Base-by-base conservation (phyloP, 495 filamentous ascomycete species). In the Entonaema liquescens region DNA sequence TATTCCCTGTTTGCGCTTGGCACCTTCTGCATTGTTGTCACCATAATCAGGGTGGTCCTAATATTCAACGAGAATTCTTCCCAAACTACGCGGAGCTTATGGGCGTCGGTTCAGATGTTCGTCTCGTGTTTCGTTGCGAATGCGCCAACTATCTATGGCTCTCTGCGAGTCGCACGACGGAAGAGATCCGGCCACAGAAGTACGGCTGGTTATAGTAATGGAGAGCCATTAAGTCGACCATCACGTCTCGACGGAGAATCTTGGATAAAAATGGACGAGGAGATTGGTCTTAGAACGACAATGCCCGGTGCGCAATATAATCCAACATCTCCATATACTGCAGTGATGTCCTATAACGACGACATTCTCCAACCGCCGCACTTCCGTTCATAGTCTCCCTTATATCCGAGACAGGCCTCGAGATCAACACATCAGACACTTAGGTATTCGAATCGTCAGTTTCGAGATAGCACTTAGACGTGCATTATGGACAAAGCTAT, bases 101-200 rank as follows among this genome's bases (percentile, higher is more conserved):
- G 81, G 81, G 82, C 78, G 13, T 79, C 77, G 2, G 72, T 81
- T 15, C 81, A 84, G 35, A 67, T 79, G 26, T 72, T 84, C n/a
- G 77, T 79, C 17, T 80, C 82, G 19, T 74, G 79, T 28, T 79
- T 83, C 19, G 82, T 84, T 3, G 80, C 82, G 12, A 84, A 83
- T 65, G 75, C 78, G 8, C 81, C 81, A 0, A 79, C 79, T 0
- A 68, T 84, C 5, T 84, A 78, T 58, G 75, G 75, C 6, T 77
- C 73, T n/a, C 53, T 76, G 13, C 73, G 75, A 4, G 75, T 73
- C 33, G 53, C 55, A 38, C 62, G 68, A 25, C 61, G 65, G 21
- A 72, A 72, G 19, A 68, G 29, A n/a, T 68, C 69, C 29, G 65
- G 31, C 5, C 69, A 59, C 9, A 52, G 57, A 28, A 66, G 73